Evolutionary conservation across 345 rosid species (phyloP), one percentile per base, ranked within the genome.

Genomic region (Cardiospermum halicacabum): DNA sequence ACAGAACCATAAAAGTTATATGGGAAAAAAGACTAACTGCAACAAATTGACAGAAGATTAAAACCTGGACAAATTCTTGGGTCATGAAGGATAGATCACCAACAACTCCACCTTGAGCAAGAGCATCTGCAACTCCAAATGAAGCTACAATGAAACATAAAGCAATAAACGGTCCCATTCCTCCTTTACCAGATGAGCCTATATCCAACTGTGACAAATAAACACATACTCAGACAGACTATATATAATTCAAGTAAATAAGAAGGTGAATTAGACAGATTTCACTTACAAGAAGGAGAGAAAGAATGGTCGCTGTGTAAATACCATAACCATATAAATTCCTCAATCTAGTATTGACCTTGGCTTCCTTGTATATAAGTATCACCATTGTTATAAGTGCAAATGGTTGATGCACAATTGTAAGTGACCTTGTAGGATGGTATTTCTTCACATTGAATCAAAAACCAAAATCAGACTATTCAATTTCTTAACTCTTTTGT

Each of bases 51-150:
- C 16, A 11, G 69, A 58, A 48, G 63, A 5, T 4, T 32, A n/a
- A 11, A 51, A 86, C 97, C 86, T 90, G 98, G 66, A 90, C 78
- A 66, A 93, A 80, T 45, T 88, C 97, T 53, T 92, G 92, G 69
- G 73, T 77, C 96, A 94, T 94, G 83, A 94, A 81, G 36, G 93
- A 83, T 45, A 91, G 64, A 55, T 94, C 99, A 7, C 97, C 98
- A 43, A 89, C 81, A 79, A 94, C 77, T 54, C 99, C 97, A 63
- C 99, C 99, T 68, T 87, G 88, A 64, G 89, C 91, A 67, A 64
- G 82, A 18, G 96, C 98, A 75, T 93, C 96, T 16, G 92, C 94
- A 2, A 88, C 61, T 9, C 95, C 97, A 74, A 90, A 90, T 21
- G 55, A 64, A 28, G 77, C 87, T 65, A 85, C 86, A 28, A 88